These are phyloP conservation scores for Linum usitatissimum DNA, from an alignment of 345 rosid species.

Conservation along the genomic window DNA sequence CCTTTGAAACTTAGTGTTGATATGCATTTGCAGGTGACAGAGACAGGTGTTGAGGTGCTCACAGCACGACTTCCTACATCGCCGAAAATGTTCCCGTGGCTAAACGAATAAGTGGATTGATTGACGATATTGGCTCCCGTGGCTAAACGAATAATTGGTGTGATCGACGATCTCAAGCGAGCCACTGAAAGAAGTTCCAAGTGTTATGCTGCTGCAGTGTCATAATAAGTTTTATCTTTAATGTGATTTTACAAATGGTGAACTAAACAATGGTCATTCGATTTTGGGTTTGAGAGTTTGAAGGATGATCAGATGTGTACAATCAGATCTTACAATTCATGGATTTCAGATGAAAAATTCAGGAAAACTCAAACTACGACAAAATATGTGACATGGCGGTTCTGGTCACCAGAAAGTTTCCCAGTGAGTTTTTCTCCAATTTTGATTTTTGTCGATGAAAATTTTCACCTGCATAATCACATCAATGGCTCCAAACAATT, in stretches of 20 bases:
- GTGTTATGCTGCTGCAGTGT: neutral
- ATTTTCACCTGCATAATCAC: no score
- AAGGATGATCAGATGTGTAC: neutral
- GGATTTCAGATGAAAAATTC: no score
- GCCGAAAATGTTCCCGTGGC: constrained; percentile 69
- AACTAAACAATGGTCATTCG: constrained; percentile 1
- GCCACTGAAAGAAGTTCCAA: neutral
- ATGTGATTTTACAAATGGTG: constrained; percentile 5
- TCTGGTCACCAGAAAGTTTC: no score
- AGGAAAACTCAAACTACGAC: no score
- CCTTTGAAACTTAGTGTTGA: no score
- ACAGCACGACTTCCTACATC: constrained; percentile 81
- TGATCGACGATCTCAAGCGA: neutral
- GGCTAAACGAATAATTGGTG: constrained; percentile 30
- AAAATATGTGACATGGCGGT: no score
- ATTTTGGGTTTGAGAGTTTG: constrained; percentile 10
- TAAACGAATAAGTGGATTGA: constrained; percentile 13
- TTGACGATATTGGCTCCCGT: constrained; percentile 29
- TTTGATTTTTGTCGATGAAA: no score
- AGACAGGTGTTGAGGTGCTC: constrained; percentile 85
- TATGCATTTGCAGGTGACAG: constrained; percentile 49
- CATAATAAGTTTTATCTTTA: neutral
- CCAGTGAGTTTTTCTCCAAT: no score
- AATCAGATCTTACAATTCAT: no score
- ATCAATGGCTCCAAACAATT: no score